Percentiles rank a stretch among this genome's conserved stretches.
Evolutionary conservation across 176 grass and related monocot genomes (phyloP).

Genomic region (barley (Hordeum vulgare)): DNA sequence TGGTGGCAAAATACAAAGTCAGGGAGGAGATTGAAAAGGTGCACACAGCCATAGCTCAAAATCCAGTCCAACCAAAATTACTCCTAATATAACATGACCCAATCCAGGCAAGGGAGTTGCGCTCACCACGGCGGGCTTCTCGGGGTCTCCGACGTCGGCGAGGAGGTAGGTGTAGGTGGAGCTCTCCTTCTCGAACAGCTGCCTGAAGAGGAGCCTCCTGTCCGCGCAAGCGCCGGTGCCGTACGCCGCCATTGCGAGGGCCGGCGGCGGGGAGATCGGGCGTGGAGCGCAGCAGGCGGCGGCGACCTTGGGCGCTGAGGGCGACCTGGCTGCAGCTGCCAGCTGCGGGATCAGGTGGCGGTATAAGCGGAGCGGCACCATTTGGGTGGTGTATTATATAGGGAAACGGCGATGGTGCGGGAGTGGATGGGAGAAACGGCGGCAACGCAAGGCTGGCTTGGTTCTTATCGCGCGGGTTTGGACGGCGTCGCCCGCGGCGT

Average conservation of each 20-base stretch:
- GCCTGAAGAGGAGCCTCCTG: conserved; percentile 74
- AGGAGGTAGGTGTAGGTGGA: conserved; percentile 94
- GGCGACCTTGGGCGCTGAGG: not conserved
- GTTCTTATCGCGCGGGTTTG: conserved; percentile 26
- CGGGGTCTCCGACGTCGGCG: conserved; percentile 70
- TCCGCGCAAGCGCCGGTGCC: not conserved
- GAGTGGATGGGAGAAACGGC: not conserved
- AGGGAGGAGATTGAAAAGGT: conserved; percentile 6
- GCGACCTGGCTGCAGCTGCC: not conserved
- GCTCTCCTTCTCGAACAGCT: conserved; percentile 97
- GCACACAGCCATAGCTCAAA: not conserved
- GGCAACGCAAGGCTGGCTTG: not conserved
- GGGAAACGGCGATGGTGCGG: not conserved
- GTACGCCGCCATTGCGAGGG: conserved; percentile 52
- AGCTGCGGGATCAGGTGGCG: conserved; percentile 20
- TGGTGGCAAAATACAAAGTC: conserved; percentile 23
- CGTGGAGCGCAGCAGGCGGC: conserved; percentile 1
- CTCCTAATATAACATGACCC: not conserved
- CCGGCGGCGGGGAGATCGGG: not conserved
- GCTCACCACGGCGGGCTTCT: conserved; percentile 87
- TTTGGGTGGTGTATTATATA: conserved; percentile 24
- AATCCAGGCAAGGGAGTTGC: not conserved
- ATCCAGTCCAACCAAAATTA: not conserved
- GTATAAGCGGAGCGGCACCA: conserved; percentile 16
- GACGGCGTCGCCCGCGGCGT: not conserved